Evolutionary conservation across 441 rosid genomes (phyloP).

Genomic region (Manihot esculenta): DNA sequence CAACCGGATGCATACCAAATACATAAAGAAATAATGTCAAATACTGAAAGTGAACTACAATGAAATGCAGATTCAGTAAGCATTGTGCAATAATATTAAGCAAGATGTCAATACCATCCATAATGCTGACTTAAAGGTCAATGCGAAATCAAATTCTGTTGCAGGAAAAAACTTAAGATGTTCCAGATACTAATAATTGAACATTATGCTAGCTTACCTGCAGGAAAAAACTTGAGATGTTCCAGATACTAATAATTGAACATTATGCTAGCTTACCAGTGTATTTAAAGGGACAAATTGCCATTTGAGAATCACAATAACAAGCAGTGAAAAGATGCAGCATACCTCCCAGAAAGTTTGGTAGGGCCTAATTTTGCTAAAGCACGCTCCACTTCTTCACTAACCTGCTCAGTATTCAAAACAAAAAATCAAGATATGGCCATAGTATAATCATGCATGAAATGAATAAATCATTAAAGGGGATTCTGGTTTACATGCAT

Average conservation of each 20-base stretch:
- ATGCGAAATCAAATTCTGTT: neutral
- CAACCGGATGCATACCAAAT: no score
- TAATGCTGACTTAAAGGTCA: neutral
- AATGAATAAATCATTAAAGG: neutral
- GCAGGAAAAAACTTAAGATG: neutral
- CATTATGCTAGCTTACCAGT: neutral
- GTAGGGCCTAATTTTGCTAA: conserved; percentile 75
- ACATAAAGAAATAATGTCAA: neutral
- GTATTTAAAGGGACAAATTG: neutral
- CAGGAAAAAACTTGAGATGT: no score
- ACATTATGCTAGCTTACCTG: neutral
- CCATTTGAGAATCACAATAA: neutral
- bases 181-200: neutral
- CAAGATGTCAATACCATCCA: no score
- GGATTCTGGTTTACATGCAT: no score
- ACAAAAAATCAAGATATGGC: neutral
- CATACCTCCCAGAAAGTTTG: conserved; percentile 55
- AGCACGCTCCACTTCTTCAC: conserved; percentile 93
- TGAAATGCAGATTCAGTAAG: no score
- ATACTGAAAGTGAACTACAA: no score
- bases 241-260: neutral
- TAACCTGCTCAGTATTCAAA: conserved; percentile 49
- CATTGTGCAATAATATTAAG: no score
- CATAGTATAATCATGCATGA: neutral
- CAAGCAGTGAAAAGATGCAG: conserved; percentile 1